Percentiles rank a stretch among this genome's conserved stretches.
Conservation (phyloP, 2,329 filamentous ascomycete genomes). For the Knufia fluminis region DNA sequence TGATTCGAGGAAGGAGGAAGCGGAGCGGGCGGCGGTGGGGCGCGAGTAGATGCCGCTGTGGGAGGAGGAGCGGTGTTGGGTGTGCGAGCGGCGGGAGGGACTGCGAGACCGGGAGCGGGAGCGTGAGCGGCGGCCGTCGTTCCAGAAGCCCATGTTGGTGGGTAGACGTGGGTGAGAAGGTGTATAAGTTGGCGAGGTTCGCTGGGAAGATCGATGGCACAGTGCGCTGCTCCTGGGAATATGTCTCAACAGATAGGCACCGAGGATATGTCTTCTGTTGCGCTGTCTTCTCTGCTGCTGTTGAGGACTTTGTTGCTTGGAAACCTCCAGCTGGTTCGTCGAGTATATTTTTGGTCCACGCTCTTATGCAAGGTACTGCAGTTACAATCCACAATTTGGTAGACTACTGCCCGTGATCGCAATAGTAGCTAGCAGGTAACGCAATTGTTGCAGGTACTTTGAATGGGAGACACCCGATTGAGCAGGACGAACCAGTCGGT, state of each 20-base stretch:
- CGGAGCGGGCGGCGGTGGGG: slow-evolving; percentile 27
- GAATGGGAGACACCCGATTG: not conserved
- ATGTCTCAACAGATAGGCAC: not conserved
- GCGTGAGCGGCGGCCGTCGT: slow-evolving; percentile 18
- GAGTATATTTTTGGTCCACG: not conserved
- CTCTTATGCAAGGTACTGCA: not conserved
- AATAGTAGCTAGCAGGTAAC: not conserved
- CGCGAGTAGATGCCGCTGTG: slow-evolving; percentile 21
- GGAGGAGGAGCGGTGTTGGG: not conserved
- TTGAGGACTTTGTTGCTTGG: not conserved
- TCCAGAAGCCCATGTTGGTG: slow-evolving; percentile 22
- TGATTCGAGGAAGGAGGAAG: slow-evolving; percentile 27
- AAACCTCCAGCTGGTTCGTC: no score
- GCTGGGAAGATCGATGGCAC: not conserved
- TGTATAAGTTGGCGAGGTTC: no score
- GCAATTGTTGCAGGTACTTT: not conserved
- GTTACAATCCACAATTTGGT: not conserved
- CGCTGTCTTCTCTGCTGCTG: no score
- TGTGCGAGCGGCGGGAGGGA: not conserved
- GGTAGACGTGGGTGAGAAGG: not conserved
- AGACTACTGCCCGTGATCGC: not conserved
- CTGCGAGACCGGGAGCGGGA: slow-evolving; percentile 16
- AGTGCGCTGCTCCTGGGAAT: not conserved
- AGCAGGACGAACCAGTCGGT: not conserved
- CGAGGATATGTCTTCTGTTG: not conserved